Percentiles rank a stretch among this genome's conserved stretches.
phyloP scores from a whole-genome alignment of 1,284 basidiomycete species.

The Ganoderma lingzhi region DNA sequence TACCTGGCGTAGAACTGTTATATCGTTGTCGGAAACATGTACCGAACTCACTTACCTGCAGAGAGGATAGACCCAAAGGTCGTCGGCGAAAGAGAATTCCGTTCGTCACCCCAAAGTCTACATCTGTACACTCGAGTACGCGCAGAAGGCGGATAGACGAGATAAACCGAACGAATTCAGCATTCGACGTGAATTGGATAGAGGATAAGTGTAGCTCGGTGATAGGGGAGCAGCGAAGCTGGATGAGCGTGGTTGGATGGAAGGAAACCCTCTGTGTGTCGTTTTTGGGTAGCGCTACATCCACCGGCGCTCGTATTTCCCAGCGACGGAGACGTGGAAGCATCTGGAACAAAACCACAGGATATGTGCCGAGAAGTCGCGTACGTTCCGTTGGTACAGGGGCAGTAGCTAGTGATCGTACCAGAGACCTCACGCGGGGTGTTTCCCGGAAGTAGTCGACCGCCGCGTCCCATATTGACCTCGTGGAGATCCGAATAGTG shows the following conservation, averaged over 20 bases:
- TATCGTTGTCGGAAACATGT: not conserved
- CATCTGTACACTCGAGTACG: not conserved
- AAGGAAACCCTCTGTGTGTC: not conserved
- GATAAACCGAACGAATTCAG: not conserved
- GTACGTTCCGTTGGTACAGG: not conserved
- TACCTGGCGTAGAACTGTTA: not conserved
- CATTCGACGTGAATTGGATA: not conserved
- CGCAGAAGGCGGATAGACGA: not conserved
- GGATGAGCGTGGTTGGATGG: not conserved
- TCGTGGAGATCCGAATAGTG: not conserved
- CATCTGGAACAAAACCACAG: not conserved
- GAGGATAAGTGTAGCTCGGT: not conserved
- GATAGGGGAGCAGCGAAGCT: constrained; percentile 1
- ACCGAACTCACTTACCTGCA: not conserved
- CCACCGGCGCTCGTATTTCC: not conserved
- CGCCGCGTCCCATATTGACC: not conserved
- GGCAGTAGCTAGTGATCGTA: not conserved
- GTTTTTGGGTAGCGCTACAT: too few relatives aligned
- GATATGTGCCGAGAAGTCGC: not conserved
- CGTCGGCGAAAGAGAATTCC: not conserved
- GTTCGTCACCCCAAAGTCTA: not conserved
- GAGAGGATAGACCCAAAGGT: not conserved
- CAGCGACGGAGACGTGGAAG: not conserved
- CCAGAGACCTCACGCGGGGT: not conserved
- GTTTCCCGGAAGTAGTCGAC: not conserved